Conservation (phyloP, 768 basidiomycete genomes). For the Calocera cornea region DNA sequence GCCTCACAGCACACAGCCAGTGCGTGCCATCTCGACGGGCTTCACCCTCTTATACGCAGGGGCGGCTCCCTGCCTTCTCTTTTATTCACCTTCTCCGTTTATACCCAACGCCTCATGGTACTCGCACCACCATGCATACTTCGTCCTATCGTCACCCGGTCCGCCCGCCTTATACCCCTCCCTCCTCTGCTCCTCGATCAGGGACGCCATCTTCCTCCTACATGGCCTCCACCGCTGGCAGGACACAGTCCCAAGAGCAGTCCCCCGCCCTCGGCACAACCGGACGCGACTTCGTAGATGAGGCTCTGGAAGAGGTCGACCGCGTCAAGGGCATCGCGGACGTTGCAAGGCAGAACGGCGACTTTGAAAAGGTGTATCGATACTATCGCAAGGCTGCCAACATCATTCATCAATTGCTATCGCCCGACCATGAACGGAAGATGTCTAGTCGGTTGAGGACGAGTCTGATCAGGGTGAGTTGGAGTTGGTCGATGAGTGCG, state of each 20-base stretch:
- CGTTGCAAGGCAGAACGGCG: neutral
- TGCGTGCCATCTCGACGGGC: neutral
- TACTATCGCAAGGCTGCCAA: neutral
- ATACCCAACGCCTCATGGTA: slow-evolving; percentile 3
- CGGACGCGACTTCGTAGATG: neutral
- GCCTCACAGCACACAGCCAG: slow-evolving; percentile 3
- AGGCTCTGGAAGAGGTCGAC: neutral
- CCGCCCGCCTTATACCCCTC: neutral
- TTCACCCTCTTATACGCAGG: neutral
- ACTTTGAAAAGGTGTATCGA: slow-evolving; percentile 2
- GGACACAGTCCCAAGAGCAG: neutral
- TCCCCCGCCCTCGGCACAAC: neutral
- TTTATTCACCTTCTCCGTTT: neutral
- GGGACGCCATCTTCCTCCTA: neutral
- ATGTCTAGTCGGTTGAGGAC: neutral
- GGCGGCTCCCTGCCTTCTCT: neutral
- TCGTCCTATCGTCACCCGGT: slow-evolving; percentile 1
- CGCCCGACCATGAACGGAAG: neutral
- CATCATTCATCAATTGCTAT: neutral
- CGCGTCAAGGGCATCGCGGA: neutral
- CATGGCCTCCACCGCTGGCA: neutral
- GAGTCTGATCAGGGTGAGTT: slow-evolving; percentile 1
- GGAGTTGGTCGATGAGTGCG: neutral
- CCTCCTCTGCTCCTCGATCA: neutral
- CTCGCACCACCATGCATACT: neutral